Evolutionary conservation across 768 basidiomycete genomes (phyloP).

Genomic region (Suillus hirtellus): DNA sequence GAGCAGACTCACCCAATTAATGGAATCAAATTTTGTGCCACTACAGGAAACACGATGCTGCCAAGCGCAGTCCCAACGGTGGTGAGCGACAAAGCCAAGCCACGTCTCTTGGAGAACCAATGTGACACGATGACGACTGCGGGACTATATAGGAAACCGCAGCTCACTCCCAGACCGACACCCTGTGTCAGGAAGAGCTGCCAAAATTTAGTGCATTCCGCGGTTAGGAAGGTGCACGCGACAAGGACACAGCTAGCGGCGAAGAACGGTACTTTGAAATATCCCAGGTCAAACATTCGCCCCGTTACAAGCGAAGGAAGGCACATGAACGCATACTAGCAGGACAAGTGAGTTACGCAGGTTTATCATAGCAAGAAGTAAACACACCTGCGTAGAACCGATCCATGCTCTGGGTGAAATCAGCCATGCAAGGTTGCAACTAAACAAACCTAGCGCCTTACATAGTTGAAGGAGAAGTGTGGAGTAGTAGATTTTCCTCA

Average conservation of each 20-base stretch:
- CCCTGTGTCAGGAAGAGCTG: conserved; percentile 79
- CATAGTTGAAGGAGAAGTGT: conserved; percentile 63
- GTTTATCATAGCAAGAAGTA: conserved; percentile 1
- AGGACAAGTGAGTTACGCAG: not conserved
- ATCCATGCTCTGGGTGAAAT: conserved; percentile 65
- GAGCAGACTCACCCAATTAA: conserved; percentile 61
- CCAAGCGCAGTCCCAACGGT: conserved; percentile 70
- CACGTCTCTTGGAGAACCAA: conserved; percentile 64
- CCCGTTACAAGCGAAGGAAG: conserved; percentile 64
- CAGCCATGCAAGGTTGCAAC: not conserved
- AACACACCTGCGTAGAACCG: conserved; percentile 65
- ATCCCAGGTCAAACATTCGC: conserved; percentile 73
- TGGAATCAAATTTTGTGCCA: conserved; percentile 53
- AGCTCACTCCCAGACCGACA: conserved; percentile 61
- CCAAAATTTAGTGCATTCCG: conserved; percentile 75
- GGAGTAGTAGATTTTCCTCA: conserved; percentile 48
- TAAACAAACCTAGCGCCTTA: conserved; percentile 26
- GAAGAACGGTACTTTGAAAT: conserved; percentile 53
- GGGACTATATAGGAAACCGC: conserved; percentile 58
- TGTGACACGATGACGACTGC: conserved; percentile 61
- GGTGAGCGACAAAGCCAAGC: conserved; percentile 59
- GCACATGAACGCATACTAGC: conserved; percentile 62
- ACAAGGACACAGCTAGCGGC: conserved; percentile 52
- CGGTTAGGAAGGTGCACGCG: conserved; percentile 60
- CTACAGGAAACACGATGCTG: conserved; percentile 67